phyloP scores from a whole-genome alignment of 495 filamentous ascomycete species.

The Bacidia rubella region DNA sequence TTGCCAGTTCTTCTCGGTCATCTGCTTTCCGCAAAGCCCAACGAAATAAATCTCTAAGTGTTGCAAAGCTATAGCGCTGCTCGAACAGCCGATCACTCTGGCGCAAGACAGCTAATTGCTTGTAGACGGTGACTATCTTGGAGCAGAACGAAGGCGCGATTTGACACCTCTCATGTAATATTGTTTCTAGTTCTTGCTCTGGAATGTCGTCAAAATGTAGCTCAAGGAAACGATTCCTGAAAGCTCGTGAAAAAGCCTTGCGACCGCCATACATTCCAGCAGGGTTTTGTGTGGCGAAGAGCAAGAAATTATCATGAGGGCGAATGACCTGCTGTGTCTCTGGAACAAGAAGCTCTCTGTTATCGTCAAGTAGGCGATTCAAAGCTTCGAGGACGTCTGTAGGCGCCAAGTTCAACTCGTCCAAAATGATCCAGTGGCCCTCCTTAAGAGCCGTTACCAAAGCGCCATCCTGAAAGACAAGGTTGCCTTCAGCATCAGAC shows the following conservation, averaged over 20 bases:
- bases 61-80: slow-evolving; percentile 95
- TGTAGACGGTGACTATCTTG: slow-evolving; percentile 86
- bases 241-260: slow-evolving; percentile 84
- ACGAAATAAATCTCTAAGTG: slow-evolving; percentile 86
- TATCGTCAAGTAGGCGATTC: slow-evolving; percentile 91
- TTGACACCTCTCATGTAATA: slow-evolving; percentile 73
- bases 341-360: slow-evolving; percentile 91
- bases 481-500: slow-evolving; percentile 66
- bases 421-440: slow-evolving; percentile 95
- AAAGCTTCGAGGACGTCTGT: slow-evolving; percentile 93
- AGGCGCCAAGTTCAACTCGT: slow-evolving; percentile 91
- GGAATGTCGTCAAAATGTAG: slow-evolving; percentile 98
- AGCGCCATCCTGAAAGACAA: slow-evolving; percentile 88
- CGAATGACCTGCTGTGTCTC: slow-evolving; percentile 90
- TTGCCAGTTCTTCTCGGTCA: slow-evolving; percentile 73
- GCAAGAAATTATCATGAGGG: slow-evolving; percentile 89
- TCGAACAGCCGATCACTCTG: slow-evolving; percentile 87
- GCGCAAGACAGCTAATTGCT: slow-evolving; percentile 73
- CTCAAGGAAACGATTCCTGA: slow-evolving; percentile 93
- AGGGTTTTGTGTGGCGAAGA: slow-evolving; percentile 98
- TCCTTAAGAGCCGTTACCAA: slow-evolving; percentile 82
- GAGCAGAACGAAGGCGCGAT: slow-evolving; percentile 85
- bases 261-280: slow-evolving; percentile 90
- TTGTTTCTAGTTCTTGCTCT: slow-evolving; percentile 84
- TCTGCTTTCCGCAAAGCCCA: slow-evolving; percentile 87